These are phyloP conservation scores for Collariella sp. DNA, from an alignment of 495 filamentous ascomycete species.

Conservation along the genomic window DNA sequence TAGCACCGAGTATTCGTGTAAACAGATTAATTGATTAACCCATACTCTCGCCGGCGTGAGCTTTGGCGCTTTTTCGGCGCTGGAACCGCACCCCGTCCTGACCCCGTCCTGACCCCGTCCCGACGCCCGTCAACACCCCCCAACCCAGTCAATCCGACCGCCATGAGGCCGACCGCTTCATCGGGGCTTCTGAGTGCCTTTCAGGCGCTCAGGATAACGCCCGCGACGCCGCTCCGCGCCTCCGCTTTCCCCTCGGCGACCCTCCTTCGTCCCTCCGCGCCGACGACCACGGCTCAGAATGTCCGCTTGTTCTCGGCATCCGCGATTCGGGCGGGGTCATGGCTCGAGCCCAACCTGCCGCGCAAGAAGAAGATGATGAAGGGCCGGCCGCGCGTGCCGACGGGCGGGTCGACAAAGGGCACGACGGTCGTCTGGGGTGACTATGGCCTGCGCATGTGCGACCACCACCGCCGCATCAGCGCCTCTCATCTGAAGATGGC, in stretches of 20 bases:
- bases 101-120: too few relatives aligned
- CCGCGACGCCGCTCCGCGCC: constrained; percentile 22
- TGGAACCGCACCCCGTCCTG: too few relatives aligned
- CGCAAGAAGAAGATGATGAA: constrained; percentile 82
- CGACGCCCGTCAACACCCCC: constrained; percentile 1
- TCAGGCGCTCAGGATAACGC: constrained; percentile 34
- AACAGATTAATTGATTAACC: neutral
- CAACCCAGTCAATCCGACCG: constrained; percentile 11
- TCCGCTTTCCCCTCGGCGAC: constrained; percentile 22
- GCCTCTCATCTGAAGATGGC: constrained; percentile 79
- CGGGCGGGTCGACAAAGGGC: constrained; percentile 81
- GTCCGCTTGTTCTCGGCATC: constrained; percentile 68
- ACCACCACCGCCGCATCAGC: constrained; percentile 85
- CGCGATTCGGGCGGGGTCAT: constrained; percentile 50
- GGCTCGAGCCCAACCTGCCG: constrained; percentile 69
- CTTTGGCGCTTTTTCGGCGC: constrained; percentile 9
- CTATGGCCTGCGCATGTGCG: constrained; percentile 86
- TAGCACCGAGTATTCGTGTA: neutral
- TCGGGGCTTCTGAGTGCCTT: constrained; percentile 37
- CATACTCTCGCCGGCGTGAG: neutral
- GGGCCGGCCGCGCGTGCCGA: constrained; percentile 78
- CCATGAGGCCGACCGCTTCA: constrained; percentile 34
- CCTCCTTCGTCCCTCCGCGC: constrained; percentile 3
- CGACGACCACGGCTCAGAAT: constrained; percentile 21
- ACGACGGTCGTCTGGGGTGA: constrained; percentile 96